Base-by-base conservation (phyloP, 805 yeast genomes). In the Komagataella populi region DNA sequence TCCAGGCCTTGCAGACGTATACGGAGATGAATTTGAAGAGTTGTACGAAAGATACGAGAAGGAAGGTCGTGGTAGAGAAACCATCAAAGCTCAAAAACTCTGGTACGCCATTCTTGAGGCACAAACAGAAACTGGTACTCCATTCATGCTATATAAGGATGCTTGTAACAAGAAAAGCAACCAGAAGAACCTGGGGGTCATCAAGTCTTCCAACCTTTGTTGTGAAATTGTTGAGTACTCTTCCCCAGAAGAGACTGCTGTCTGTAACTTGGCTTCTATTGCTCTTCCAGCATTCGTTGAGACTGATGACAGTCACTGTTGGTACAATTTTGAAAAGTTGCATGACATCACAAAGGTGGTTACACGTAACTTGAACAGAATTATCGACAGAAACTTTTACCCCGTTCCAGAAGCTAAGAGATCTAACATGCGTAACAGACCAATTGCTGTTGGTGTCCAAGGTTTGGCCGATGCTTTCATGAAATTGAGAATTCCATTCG, bases 101-200 rank as follows among this genome's bases (percentile, higher is more conserved):
- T 78, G 83, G 83, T 76, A 77, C 56, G 69, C 80, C 44, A 75
- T 78, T 50, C 69, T 78, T 61, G 82, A 77, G 61, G 78, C 82
- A 22, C 83, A 78, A 64, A 78, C 83, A 48, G 83, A 78, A 65
- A 78, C 83, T 39, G 83, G 83, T 61, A 77, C 81, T 49, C 83
- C 83, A 47, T 78, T 77, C 68, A 77, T 78, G 82, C 68, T 78
- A 58, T 78, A 78, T 68, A 78, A 78, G 64, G 83, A 78, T 65
- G 78, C 83, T 12, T 78, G 83, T 65, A 78, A 78, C 66, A 58
- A 64, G 57, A 78, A 78, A 65, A 68, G 81, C 51, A 78, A 78
- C 66, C 83, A 78, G 64, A 72, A 77, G 72, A 78, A 78, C 63
- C 69, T 78, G 63, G 83, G 83, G 59, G 64, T 71, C 45, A 78